These are phyloP conservation scores for Chlamydomonas incerta DNA, from an alignment of 139 green algal species.

Conservation along the genomic window DNA sequence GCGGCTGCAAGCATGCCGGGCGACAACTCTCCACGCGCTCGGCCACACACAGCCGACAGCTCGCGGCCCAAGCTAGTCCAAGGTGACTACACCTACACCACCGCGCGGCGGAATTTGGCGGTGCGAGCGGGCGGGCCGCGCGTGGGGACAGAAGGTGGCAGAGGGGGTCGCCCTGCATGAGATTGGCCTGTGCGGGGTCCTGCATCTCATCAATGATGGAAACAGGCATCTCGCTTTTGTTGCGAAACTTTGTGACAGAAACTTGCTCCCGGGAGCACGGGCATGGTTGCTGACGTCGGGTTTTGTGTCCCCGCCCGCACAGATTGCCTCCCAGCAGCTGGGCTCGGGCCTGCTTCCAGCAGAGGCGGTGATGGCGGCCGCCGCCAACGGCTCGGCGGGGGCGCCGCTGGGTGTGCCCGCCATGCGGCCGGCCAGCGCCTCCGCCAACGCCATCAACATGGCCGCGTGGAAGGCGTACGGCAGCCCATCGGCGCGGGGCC, in stretches of 20 bases:
- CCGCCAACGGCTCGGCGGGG: background rate
- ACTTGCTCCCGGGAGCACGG: too few relatives aligned
- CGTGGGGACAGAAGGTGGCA: too few relatives aligned
- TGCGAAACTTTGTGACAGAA: too few relatives aligned
- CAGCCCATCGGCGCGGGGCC: constrained; percentile 37
- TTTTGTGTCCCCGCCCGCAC: background rate
- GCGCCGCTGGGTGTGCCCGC: constrained; percentile 3
- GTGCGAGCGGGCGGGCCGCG: background rate
- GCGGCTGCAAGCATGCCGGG: too few relatives aligned
- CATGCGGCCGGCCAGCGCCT: constrained; percentile 19
- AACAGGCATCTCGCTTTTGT: too few relatives aligned
- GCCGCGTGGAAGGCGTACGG: constrained; percentile 54
- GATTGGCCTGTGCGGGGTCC: too few relatives aligned
- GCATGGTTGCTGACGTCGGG: too few relatives aligned
- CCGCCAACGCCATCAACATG: background rate
- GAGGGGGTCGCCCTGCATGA: too few relatives aligned
- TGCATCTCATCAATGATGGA: too few relatives aligned
- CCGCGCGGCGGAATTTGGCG: background rate
- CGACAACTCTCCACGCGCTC: background rate
- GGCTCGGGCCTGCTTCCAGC: background rate
- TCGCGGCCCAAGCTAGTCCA: constrained; percentile 19
- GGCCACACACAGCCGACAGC: too few relatives aligned
- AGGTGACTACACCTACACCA: constrained; percentile 25
- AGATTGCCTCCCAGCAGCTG: constrained; percentile 4
- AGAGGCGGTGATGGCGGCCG: too few relatives aligned